A percentile compares a stretch with the other conserved stretches of the same genome.
These are phyloP conservation scores for Trichoderma asperelloides DNA, from an alignment of 495 filamentous ascomycete species.

Conservation along the genomic window DNA sequence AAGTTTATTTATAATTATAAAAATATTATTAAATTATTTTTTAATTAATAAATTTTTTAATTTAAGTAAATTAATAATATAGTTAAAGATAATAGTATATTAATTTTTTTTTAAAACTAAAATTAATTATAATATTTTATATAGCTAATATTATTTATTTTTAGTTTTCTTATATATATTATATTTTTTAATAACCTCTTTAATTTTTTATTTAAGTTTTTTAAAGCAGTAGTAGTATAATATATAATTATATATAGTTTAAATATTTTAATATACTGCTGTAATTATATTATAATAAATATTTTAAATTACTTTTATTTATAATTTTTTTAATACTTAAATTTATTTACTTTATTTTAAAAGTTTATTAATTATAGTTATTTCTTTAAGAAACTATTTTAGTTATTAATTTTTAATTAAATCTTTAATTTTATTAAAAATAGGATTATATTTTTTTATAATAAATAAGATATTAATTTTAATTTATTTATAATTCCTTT, in stretches of 20 bases:
- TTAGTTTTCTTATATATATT: background rate
- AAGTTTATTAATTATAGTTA: too few relatives aligned
- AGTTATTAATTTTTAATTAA: conserved; percentile 19
- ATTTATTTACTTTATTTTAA: conserved; percentile 19
- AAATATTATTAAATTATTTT: conserved; percentile 15
- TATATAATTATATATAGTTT: conserved; percentile 25
- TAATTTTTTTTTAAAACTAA: too few relatives aligned
- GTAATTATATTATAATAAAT: conserved; percentile 20
- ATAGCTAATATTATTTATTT: background rate
- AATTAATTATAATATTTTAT: background rate
- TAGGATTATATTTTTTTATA: conserved; percentile 27
- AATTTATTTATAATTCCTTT: conserved; percentile 17
- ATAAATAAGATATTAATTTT: conserved; percentile 38
- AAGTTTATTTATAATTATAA: conserved; percentile 18
- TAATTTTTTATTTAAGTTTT: background rate
- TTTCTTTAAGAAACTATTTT: conserved; percentile 9
- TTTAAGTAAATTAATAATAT: too few relatives aligned
- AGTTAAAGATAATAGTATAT: too few relatives aligned
- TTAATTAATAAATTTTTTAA: background rate
- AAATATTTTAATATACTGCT: conserved; percentile 13
- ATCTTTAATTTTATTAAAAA: conserved; percentile 26
- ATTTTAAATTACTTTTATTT: conserved; percentile 23
- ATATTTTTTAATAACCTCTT: background rate
- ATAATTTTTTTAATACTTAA: conserved; percentile 22
- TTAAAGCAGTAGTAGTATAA: conserved; percentile 10